Evolutionary conservation across 2,329 filamentous ascomycete species (phyloP).

Genomic region (Cladosporium sphaerospermum): DNA sequence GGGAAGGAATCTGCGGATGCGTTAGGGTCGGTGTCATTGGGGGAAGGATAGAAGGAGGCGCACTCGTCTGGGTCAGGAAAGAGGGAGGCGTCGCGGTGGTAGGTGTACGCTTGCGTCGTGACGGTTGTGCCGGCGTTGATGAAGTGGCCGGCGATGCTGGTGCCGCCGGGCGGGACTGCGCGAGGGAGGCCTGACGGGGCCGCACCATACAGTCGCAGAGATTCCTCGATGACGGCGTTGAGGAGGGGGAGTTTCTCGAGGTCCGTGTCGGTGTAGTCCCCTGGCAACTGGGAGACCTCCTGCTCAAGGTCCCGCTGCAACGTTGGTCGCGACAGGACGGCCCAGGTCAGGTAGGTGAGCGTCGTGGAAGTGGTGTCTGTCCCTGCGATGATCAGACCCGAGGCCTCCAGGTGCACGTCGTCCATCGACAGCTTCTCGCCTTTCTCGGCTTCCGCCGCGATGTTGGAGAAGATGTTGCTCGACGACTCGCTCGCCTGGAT

Average conservation of each 20-base stretch:
- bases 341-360: slow-evolving; percentile 28
- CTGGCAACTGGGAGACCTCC: slow-evolving; percentile 20
- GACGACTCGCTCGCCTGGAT: slow-evolving; percentile 16
- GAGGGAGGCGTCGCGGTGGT: slow-evolving; percentile 20
- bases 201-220: slow-evolving; percentile 19
- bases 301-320: slow-evolving; percentile 18
- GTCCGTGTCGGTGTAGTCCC: slow-evolving; percentile 15
- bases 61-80: slow-evolving; percentile 17
- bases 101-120: slow-evolving; percentile 17
- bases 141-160: slow-evolving; percentile 12
- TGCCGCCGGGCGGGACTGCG: slow-evolving; percentile 16
- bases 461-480: slow-evolving; percentile 25
- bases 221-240: slow-evolving; percentile 18
- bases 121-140: slow-evolving; percentile 19
- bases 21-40: not conserved
- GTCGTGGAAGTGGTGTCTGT: slow-evolving; percentile 36
- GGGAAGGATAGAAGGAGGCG: not conserved
- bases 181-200: slow-evolving; percentile 18
- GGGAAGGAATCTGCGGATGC: slow-evolving; percentile 22
- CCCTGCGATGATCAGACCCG: slow-evolving; percentile 42
- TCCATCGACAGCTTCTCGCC: slow-evolving; percentile 18
- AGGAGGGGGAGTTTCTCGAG: slow-evolving; percentile 15
- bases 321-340: slow-evolving; percentile 20
- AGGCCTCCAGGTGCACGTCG: slow-evolving; percentile 29
- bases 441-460: slow-evolving; percentile 24